phyloP scores from a whole-genome alignment of 495 filamentous ascomycete genomes.

The Friedmanniomyces simplex region DNA sequence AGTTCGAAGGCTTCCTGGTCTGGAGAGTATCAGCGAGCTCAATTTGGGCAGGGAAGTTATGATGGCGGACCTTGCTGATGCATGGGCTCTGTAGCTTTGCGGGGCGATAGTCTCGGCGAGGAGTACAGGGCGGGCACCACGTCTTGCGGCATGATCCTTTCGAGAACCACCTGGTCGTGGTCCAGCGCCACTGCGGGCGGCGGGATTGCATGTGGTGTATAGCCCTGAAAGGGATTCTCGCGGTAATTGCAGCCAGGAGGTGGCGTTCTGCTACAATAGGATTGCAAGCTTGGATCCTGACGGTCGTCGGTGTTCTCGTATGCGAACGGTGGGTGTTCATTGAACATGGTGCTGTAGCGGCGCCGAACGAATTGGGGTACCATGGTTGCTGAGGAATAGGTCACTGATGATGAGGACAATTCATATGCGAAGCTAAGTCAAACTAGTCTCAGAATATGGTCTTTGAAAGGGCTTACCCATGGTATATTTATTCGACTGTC shows the following conservation, averaged over 20 bases:
- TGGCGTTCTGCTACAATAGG: background rate
- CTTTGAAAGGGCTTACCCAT: too few species aligned
- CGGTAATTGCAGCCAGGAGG: background rate
- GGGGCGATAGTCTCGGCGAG: background rate
- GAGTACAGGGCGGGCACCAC: background rate
- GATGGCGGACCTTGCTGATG: background rate
- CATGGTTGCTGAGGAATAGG: background rate
- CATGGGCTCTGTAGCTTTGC: background rate
- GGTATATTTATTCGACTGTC: too few species aligned
- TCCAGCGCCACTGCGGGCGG: background rate
- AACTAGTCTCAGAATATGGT: too few species aligned
- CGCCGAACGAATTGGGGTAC: background rate
- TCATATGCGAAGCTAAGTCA: too few species aligned
- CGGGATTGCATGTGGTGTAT: background rate
- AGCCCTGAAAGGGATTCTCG: background rate
- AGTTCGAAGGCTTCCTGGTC: background rate
- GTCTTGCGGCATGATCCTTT: background rate
- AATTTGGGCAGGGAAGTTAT: too few species aligned
- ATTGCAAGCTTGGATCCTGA: background rate
- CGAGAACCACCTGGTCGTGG: background rate
- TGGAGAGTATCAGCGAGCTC: background rate
- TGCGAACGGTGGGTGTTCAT: background rate
- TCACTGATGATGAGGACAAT: too few species aligned
- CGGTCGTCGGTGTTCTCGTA: background rate
- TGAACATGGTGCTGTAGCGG: constrained; percentile 2